A percentile compares a stretch with the other conserved stretches of the same genome.
phyloP scores from a whole-genome alignment of 2,329 filamentous ascomycete genomes.

The Aspergillus nomiae region DNA sequence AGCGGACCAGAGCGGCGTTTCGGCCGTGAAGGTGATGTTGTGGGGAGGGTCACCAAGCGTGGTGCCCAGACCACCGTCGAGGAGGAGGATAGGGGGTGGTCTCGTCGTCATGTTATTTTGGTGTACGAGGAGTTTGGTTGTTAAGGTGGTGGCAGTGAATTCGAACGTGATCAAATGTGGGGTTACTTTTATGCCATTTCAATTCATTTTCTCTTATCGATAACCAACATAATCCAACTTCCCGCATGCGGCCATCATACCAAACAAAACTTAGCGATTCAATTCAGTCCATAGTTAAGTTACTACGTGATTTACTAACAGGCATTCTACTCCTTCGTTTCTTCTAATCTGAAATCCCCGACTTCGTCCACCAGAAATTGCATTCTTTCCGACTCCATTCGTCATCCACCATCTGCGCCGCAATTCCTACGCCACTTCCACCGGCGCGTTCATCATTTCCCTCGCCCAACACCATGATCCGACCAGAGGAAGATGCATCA shows the following conservation, averaged over 20 bases:
- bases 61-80: constrained; percentile 70
- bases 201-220: neutral
- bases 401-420: constrained; percentile 45
- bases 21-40: constrained; percentile 52
- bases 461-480: constrained; percentile 50
- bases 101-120: neutral
- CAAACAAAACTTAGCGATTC: no score
- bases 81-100: constrained; percentile 36
- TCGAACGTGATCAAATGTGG: neutral
- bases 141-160: neutral
- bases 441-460: constrained; percentile 54
- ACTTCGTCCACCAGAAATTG: constrained; percentile 49
- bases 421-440: constrained; percentile 36
- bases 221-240: neutral
- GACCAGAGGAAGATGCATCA: constrained; percentile 13
- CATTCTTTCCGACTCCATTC: constrained; percentile 49
- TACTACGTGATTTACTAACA: neutral
- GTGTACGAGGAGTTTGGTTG: neutral
- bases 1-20: constrained; percentile 66
- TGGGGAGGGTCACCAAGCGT: constrained; percentile 62
- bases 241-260: neutral
- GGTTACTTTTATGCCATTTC: neutral
- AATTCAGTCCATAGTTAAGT: no score
- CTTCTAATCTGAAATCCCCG: constrained; percentile 26
- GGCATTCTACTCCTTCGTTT: no score